Base-by-base conservation (phyloP, 2,329 filamentous ascomycete species). In the Zymoseptoria pseudotritici region DNA sequence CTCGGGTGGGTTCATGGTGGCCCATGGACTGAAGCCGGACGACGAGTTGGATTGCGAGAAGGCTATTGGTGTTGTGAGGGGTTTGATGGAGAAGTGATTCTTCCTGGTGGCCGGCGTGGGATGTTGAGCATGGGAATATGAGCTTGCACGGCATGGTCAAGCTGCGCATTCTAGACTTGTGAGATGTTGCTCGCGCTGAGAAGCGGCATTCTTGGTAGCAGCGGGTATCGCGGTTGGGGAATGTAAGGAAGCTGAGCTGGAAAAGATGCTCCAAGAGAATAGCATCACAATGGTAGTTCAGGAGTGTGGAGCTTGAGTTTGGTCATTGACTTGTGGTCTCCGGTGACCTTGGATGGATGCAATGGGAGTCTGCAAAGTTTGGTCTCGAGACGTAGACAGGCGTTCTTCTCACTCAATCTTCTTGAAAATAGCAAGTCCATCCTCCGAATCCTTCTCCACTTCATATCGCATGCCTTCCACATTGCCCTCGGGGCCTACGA, bases 391-490 rank as follows among this genome's bases (percentile, higher is more conserved):
- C 22, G 22, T 24, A 24, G 22, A 24, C 22, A 24, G 22, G 3
- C 22, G 22, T 24, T 24, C 22, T 24, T 24, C 22, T 24, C 46
- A 55, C 52, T 60, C 55, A 17, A 63, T 31, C 58, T 55, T 63
- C 29, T 55, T n/a, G 31, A 57, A 63, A 52, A 61, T 59, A 6
- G 61, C 59, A 31, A 63, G 51, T 17, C 57, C 56, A 17, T 61
- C 58, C n/a, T 29, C 19, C 56, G 57, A 57, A 7, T 52, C 29
- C 26, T 51, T 36, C 50, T 61, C 61, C 5, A 58, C 58, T 21
- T 63, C 57, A 21, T 52, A 61, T 19, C 36, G 53, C 57, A 63
- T 57, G 5, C 59, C 57, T n/a, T 53, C 50, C 29, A 61, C 61
- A n/a, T 61, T 54, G 7, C 59, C 59, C 42, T 56, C 52, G 6